Evolutionary conservation across 169 alveolate genomes (phyloP), one percentile per base, ranked within the genome.

Genomic region (Babesia bigemina): DNA sequence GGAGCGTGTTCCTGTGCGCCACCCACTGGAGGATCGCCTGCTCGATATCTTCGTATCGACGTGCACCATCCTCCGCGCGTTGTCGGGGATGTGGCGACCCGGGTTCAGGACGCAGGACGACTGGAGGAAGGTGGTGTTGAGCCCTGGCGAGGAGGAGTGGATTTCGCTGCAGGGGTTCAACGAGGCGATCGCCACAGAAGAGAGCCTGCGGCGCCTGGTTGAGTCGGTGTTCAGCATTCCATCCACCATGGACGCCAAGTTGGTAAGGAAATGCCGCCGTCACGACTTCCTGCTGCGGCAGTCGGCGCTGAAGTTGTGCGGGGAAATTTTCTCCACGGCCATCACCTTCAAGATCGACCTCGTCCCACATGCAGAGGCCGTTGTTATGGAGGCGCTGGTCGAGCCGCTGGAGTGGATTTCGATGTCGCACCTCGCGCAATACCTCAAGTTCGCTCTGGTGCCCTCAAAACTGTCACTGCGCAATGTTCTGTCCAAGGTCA

Each of bases 131-230:
- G 76, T 70, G 36, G 67, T 83, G n/a, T 48, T 83, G 71, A 74
- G 90, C 62, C 90, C 90, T 11, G 90, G 90, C 8, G 84, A 74
- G 53, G 90, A 83, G 33, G 90, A 83, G 45, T 83, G 85, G 90
- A 50, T 74, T 12, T 62, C 86, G 22, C 48, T 83, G 24, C 85
- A 83, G 55, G 85, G 90, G 21, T 81, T 71, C 69, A 78, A 78
- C 48, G 87, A 78, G 60, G 87, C 87, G 26, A 48, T 78, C n/a
- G 87, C 87, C 29, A 69, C 53, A 19, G 87, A 78, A 33, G 82
- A 70, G 36, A 78, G 75, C 56, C 70, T 78, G 22, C 81, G 76
- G 9, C 44, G 49, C 8, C 62, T 78, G 17, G 81, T 78, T 24
- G 87, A 78, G 52, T 58, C 87, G 6, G 87, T 78, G 42, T 78